A percentile compares a stretch with the other conserved stretches of the same genome.
phyloP scores from a whole-genome alignment of 2,329 filamentous ascomycete species.

The Fusarium austroafricanum region DNA sequence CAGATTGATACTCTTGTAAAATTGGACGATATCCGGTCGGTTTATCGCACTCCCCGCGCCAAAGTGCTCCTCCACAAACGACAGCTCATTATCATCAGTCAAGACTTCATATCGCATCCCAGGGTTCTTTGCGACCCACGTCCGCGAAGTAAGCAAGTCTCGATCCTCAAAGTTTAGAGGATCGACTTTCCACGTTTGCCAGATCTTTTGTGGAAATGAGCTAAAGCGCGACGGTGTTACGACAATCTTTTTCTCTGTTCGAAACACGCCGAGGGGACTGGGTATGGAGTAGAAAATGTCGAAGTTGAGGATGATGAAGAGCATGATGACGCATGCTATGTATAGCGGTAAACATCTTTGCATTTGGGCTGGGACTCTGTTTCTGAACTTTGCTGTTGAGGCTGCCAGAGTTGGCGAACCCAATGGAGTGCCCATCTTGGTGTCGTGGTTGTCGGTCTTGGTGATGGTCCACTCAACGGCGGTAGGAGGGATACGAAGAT shows the following conservation, averaged over 20 bases:
- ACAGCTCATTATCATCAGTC: conserved; percentile 74
- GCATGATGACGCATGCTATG: conserved; percentile 55
- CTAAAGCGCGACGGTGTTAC: conserved; percentile 38
- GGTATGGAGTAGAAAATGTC: conserved; percentile 53
- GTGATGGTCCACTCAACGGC: conserved; percentile 25
- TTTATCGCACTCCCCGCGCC: conserved; percentile 73
- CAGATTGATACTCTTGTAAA: conserved; percentile 69
- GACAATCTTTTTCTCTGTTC: conserved; percentile 20
- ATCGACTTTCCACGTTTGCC: conserved; percentile 81
- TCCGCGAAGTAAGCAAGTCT: conserved; percentile 69
- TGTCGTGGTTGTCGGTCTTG: conserved; percentile 18
- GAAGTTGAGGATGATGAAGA: conserved; percentile 61
- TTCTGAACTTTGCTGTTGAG: conserved; percentile 51
- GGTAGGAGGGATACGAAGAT: conserved; percentile 37
- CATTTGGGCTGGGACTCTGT: conserved; percentile 59
- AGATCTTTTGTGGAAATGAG: conserved; percentile 75
- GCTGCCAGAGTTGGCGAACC: conserved; percentile 54
- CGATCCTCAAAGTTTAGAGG: conserved; percentile 74
- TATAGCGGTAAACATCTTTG: conserved; percentile 61
- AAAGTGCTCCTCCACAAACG: conserved; percentile 76
- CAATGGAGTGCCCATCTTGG: conserved; percentile 49
- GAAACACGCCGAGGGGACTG: conserved; percentile 35
- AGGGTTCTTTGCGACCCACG: conserved; percentile 75
- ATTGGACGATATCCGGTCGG: conserved; percentile 72
- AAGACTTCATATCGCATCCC: conserved; percentile 75